A percentile compares a stretch with the other conserved stretches of the same genome.
These are phyloP conservation scores for Monotropa hypopitys DNA, from an alignment of 179 eudicot species.

Conservation along the genomic window DNA sequence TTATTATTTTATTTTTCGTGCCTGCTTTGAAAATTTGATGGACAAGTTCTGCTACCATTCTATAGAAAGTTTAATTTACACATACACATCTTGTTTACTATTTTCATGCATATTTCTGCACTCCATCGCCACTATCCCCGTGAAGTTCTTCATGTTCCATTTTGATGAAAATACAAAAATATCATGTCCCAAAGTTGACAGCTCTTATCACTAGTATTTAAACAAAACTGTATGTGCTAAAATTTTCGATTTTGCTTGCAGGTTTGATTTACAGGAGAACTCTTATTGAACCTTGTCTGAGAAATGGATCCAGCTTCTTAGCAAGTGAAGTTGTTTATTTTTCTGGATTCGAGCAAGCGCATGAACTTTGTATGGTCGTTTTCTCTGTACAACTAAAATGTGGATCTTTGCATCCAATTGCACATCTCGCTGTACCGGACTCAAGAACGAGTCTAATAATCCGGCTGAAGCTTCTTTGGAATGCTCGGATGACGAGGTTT, in stretches of 20 bases:
- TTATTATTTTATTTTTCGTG: background rate
- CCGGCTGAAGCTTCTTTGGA: slow-evolving; percentile 12
- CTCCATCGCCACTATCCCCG: background rate
- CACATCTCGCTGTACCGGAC: slow-evolving; percentile 18
- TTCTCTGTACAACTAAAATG: slow-evolving; percentile 7
- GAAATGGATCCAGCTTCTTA: background rate
- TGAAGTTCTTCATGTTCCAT: background rate
- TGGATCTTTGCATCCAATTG: slow-evolving; percentile 30
- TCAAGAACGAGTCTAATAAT: slow-evolving; percentile 10
- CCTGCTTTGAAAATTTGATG: background rate
- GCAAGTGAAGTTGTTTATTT: background rate
- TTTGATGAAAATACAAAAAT: background rate
- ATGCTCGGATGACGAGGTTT: slow-evolving; percentile 28
- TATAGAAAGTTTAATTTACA: background rate
- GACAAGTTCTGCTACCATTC: background rate
- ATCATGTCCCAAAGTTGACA: background rate
- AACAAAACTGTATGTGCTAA: background rate
- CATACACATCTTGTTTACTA: background rate
- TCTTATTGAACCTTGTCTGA: background rate
- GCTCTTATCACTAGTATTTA: background rate
- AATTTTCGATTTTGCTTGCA: background rate
- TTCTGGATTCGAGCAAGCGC: background rate
- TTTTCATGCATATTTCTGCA: background rate
- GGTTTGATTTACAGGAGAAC: background rate
- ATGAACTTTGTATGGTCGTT: slow-evolving; percentile 1